Base-by-base conservation (phyloP, 2,329 filamentous ascomycete species). In the Hymenoscyphus scutula region DNA sequence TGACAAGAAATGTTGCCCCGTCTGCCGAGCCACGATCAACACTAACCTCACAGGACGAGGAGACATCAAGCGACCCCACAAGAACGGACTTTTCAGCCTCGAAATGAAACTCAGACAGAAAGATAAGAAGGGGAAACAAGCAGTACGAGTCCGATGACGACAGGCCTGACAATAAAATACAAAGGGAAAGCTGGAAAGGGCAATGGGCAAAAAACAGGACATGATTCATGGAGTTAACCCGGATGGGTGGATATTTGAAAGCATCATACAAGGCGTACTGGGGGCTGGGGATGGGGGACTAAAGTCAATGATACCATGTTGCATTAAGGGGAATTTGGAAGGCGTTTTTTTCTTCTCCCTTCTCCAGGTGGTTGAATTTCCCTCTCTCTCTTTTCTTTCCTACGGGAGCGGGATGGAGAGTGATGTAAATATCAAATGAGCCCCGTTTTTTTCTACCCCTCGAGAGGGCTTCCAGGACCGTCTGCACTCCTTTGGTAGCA, bases 21-120 rank as follows among this genome's bases (percentile, higher is more conserved):
- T 89, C 66, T 89, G 86, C 72, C 80, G 86, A 34, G 78, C 84
- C 54, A 84, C 83, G 62, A 79, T 89, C 53, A 83, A 84, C 60
- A 77, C 77, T 51, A 79, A 78, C 64, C 69, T 76, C 4, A 77
- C 77, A 58, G 74, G 71, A 25, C 66, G 72, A 23, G 80, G 81
- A 62, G 41, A 48, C 6, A 5, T n/a, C 10, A 69, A 80, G 68
- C 71, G 67, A 56, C 62, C 62, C 27, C 63, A 67, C 2, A 72
- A 65, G 0, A 86, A 82, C 60, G 82, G 83, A 1, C 81, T 77
- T 63, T 88, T 84, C 74, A 79, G 81, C 4, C 78, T 89, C 5
- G 82, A 88, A 72, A 76, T 89, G 62, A 89, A 89, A 75, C 70
- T 88, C 53, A 84, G 19, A 19, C n/a, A 23, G 41, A 48, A 48